Percentiles rank a stretch among this genome's conserved stretches.
Evolutionary conservation across 2,329 filamentous ascomycete species (phyloP).

Genomic region (Xylaria sp.): DNA sequence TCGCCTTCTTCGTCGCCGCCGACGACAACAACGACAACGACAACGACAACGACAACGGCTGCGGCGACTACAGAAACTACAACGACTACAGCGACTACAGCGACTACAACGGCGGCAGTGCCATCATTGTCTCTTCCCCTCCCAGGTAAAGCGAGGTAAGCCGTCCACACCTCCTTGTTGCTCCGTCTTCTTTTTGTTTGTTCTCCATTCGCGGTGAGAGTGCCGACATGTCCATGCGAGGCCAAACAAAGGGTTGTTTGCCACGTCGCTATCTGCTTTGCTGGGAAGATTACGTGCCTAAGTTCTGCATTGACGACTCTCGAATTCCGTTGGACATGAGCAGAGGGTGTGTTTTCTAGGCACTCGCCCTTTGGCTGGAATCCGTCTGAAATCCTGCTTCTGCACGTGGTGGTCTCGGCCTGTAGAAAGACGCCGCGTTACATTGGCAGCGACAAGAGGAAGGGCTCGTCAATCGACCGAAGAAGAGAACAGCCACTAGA

Average conservation of each 20-base stretch:
- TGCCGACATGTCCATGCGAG: not conserved
- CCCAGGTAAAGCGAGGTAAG: slow-evolving; percentile 12
- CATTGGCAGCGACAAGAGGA: slow-evolving; percentile 5
- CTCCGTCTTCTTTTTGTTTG: slow-evolving; percentile 8
- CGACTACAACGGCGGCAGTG: not conserved
- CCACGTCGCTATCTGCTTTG: slow-evolving; percentile 3
- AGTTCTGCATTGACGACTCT: slow-evolving; percentile 12
- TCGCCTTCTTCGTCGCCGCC: slow-evolving; percentile 24
- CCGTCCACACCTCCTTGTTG: not conserved
- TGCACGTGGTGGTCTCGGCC: slow-evolving; percentile 18
- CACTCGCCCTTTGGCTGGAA: slow-evolving; percentile 5
- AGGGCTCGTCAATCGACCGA: not conserved
- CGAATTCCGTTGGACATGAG: slow-evolving; percentile 13
- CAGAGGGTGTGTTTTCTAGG: not conserved
- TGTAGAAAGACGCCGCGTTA: slow-evolving; percentile 25
- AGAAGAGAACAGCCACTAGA: slow-evolving; percentile 1
- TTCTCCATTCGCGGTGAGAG: not conserved
- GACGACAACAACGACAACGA: slow-evolving; percentile 32
- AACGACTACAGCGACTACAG: not conserved
- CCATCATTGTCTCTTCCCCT: slow-evolving; percentile 13
- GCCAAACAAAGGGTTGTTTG: slow-evolving; percentile 6
- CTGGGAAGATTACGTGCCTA: not conserved
- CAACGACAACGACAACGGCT: slow-evolving; percentile 15
- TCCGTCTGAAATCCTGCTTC: slow-evolving; percentile 7
- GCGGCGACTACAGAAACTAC: not conserved